phyloP scores from a whole-genome alignment of 2,329 filamentous ascomycete species.

The Neopestalotiopsis clavispora region DNA sequence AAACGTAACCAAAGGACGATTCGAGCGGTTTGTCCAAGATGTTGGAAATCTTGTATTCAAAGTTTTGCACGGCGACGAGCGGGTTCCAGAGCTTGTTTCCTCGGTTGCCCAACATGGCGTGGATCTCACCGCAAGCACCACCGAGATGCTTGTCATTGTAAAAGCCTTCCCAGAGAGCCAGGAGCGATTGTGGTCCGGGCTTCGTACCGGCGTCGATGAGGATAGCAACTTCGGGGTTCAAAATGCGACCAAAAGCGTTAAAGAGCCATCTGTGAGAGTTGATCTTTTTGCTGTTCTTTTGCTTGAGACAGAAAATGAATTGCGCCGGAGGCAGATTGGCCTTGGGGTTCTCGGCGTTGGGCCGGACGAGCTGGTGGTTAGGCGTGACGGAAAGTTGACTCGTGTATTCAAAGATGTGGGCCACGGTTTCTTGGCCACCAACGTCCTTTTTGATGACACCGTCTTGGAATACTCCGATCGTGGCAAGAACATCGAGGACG shows the following conservation, averaged over 20 bases:
- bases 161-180: slow-evolving; percentile 96
- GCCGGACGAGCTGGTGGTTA: slow-evolving; percentile 96
- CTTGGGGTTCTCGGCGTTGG: slow-evolving; percentile 79
- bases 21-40: slow-evolving; percentile 98
- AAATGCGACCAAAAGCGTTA: slow-evolving; percentile 93
- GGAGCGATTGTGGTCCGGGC: slow-evolving; percentile 86
- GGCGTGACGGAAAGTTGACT: slow-evolving; percentile 96
- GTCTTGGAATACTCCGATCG: slow-evolving; percentile 95
- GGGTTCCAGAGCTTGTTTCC: slow-evolving; percentile 94
- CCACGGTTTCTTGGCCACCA: slow-evolving; percentile 93
- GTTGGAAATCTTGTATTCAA: slow-evolving; percentile 99
- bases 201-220: slow-evolving; percentile 97
- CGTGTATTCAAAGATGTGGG: slow-evolving; percentile 98
- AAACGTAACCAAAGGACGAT: slow-evolving; percentile 96
- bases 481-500: slow-evolving; percentile 89
- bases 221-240: slow-evolving; percentile 97
- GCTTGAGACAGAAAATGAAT: slow-evolving; percentile 99
- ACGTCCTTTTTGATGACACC: slow-evolving; percentile 99
- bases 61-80: slow-evolving; percentile 94
- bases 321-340: slow-evolving; percentile 88
- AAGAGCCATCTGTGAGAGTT: slow-evolving; percentile 99
- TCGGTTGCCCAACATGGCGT: slow-evolving; percentile 92
- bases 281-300: slow-evolving; percentile 99
- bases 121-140: slow-evolving; percentile 98
- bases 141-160: slow-evolving; percentile 99